Evolutionary conservation across 257 asterid species (phyloP), one percentile per base, ranked within the genome.

Genomic region (Galeopsis tetrahit): DNA sequence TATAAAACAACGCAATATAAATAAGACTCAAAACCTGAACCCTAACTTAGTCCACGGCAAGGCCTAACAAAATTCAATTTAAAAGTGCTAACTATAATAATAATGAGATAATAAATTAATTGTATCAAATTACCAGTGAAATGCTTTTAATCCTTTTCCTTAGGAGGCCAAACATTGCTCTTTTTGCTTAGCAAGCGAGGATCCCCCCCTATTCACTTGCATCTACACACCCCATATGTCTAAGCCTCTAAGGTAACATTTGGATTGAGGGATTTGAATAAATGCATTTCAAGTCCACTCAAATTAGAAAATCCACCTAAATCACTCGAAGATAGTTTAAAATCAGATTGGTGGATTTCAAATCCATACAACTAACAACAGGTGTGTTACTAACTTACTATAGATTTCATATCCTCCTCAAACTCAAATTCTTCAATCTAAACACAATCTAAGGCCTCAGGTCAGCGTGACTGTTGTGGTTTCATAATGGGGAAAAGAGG

Each of bases 91-190:
- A 21, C 28, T 21, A 21, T 21, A 21, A 21, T 21, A 21, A 21
- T 21, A 21, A 21, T 21, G 28, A 21, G 28, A 21, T 21, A 21
- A 21, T 21, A 21, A 21, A 21, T 21, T 21, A 21, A 21, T 21
- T 21, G 28, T 21, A 21, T 21, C 28, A 21, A 21, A 21, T 55
- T 42, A 21, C 58, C 33, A 33, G 38, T 13, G 10, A 38, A 49
- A 53, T 38, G 63, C 35, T 48, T 14, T 48, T 28, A 38, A 33
- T 43, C 39, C 17, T 58, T 58, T 36, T 36, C 36, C 34, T 34
- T 52, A 44, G 28, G 46, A 64, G 49, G 10, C 15, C 62, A 52
- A 76, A 53, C 48, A 10, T 32, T 14, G 35, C 65, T 76, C 49
- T 1, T 14, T 13, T 68, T 53, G 51, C 57, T 28, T 44, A 9